Conservation (phyloP, 2,329 filamentous ascomycete genomes). For the Beauveria scarabaeidicola region DNA sequence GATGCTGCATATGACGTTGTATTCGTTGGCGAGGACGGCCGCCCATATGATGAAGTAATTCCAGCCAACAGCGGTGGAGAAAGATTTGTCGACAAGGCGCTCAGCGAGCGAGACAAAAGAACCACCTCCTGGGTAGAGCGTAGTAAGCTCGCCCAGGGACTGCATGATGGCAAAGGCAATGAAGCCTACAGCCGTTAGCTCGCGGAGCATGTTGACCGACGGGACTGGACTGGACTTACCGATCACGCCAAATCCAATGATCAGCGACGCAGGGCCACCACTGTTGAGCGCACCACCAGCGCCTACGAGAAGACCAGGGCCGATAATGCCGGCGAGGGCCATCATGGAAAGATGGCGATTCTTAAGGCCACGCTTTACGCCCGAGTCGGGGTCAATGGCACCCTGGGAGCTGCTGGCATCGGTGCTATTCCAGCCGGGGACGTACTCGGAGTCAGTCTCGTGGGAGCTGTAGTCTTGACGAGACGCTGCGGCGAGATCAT, state of each 20-base stretch:
- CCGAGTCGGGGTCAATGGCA: conserved; percentile 44
- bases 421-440: conserved; percentile 9
- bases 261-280: conserved; percentile 61
- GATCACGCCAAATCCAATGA: conserved; percentile 67
- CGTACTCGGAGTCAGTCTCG: not conserved
- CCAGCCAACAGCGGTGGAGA: conserved; percentile 61
- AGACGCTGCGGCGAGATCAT: not conserved
- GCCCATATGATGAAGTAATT: conserved; percentile 65
- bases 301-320: conserved; percentile 64
- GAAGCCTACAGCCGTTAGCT: conserved; percentile 30
- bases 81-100: conserved; percentile 62
- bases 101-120: conserved; percentile 64
- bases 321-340: conserved; percentile 54
- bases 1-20: conserved; percentile 60
- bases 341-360: conserved; percentile 60
- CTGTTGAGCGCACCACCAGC: conserved; percentile 59
- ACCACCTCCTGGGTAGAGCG: conserved; percentile 61
- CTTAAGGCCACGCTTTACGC: conserved; percentile 62
- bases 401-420: not conserved
- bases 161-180: conserved; percentile 63
- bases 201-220: not conserved
- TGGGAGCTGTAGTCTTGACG: conserved; percentile 8
- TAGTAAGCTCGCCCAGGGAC: conserved; percentile 65
- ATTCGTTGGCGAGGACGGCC: conserved; percentile 59
- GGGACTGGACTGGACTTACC: conserved; percentile 25